Evolutionary conservation across 768 basidiomycete genomes (phyloP).

Genomic region (Russula foetens): DNA sequence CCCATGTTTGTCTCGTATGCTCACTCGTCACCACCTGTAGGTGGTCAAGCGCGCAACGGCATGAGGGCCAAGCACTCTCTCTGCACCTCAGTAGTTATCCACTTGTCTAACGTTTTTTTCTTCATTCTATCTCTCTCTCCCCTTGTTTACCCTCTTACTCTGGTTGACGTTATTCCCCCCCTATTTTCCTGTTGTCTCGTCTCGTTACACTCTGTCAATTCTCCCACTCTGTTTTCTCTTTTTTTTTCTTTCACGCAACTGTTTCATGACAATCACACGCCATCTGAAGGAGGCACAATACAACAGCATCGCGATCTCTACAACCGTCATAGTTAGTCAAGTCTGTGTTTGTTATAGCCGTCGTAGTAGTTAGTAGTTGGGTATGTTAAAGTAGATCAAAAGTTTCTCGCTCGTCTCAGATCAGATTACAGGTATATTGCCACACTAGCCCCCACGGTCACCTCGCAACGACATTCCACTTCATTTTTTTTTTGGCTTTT

Average conservation of each 20-base stretch:
- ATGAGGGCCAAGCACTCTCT: not conserved
- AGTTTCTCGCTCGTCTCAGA: not conserved
- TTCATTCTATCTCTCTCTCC: not conserved
- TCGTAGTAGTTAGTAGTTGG: conserved; percentile 12
- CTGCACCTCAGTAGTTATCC: not conserved
- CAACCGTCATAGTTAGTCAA: conserved; percentile 17
- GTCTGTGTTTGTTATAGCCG: conserved; percentile 6
- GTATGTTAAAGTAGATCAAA: conserved; percentile 14
- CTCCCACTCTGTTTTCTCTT: conserved; percentile 1
- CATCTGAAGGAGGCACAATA: conserved; percentile 69
- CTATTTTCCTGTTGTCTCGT: conserved; percentile 11
- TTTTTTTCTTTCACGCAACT: conserved; percentile 10
- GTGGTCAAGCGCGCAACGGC: conserved; percentile 71
- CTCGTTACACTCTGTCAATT: conserved; percentile 33
- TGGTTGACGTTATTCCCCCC: conserved; percentile 17
- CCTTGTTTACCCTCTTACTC: not conserved
- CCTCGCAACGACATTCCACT: not conserved
- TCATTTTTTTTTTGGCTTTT: conserved; percentile 1
- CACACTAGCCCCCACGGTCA: conserved; percentile 17
- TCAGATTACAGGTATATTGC: conserved; percentile 10
- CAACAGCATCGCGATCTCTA: conserved; percentile 21
- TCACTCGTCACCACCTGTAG: conserved; percentile 29
- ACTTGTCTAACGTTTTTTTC: not conserved
- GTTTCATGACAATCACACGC: conserved; percentile 28
- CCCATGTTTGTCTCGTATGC: not conserved